Evolutionary conservation across 169 alveolate species (phyloP).

Genomic region (Plasmodium fragile): DNA sequence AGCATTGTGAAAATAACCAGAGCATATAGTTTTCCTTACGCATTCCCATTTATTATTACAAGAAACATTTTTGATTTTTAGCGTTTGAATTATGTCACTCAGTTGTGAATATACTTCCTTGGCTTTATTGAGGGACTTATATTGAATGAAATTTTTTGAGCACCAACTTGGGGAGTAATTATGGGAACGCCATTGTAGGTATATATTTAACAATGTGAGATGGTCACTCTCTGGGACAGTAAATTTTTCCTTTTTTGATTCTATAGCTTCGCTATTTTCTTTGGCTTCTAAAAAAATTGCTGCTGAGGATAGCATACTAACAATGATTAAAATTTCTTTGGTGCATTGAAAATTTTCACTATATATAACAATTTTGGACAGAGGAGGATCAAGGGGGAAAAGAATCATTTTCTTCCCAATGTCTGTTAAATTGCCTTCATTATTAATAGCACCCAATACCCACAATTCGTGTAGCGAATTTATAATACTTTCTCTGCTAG

Average conservation of each 20-base stretch:
- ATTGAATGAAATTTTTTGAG: conserved; percentile 80
- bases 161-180: conserved; percentile 84
- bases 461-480: conserved; percentile 98
- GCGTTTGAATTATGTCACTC: conserved; percentile 90
- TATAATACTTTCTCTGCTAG: conserved; percentile 97
- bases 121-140: conserved; percentile 77
- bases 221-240: conserved; percentile 99
- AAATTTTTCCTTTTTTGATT: conserved; percentile 97
- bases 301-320: conserved; percentile 98
- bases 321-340: conserved; percentile 96
- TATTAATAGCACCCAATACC: conserved; percentile 96
- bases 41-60: conserved; percentile 81
- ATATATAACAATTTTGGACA: conserved; percentile 97
- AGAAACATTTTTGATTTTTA: conserved; percentile 66
- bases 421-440: conserved; percentile 91
- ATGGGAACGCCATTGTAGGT: conserved; percentile 97
- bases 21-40: conserved; percentile 97
- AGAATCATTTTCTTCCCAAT: conserved; percentile 94
- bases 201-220: conserved; percentile 97
- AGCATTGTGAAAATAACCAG: conserved; percentile 99
- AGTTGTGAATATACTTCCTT: conserved; percentile 87
- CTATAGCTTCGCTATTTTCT: conserved; percentile 93
- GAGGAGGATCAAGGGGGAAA: conserved; percentile 99
- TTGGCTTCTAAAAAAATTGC: conserved; percentile 98
- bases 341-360: conserved; percentile 89